Evolutionary conservation across 1,284 basidiomycete genomes (phyloP).

Genomic region (Cryptococcus jaspeensis): DNA sequence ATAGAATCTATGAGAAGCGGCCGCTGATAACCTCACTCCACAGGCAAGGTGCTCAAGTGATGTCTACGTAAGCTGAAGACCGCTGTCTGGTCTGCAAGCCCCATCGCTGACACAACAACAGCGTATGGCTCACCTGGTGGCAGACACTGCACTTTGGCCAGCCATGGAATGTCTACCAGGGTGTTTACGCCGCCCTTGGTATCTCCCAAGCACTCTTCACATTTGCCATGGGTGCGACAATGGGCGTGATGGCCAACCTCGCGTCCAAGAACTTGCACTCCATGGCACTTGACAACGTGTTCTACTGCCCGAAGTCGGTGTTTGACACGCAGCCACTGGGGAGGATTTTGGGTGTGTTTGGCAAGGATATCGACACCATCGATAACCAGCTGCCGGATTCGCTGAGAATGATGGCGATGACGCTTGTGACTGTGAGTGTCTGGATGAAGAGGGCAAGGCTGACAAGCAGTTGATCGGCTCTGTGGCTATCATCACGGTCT

Average conservation of each 20-base stretch:
- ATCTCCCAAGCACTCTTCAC: conserved; percentile 59
- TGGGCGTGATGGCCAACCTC: conserved; percentile 61
- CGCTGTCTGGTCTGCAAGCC: conserved; percentile 67
- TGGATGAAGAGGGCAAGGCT: conserved; percentile 2
- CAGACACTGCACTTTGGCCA: conserved; percentile 54
- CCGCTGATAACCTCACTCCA: background rate
- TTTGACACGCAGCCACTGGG: conserved; percentile 68
- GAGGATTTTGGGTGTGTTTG: conserved; percentile 64
- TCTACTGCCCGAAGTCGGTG: conserved; percentile 68
- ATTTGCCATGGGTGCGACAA: conserved; percentile 60
- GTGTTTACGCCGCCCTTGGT: conserved; percentile 66
- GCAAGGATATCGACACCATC: conserved; percentile 55
- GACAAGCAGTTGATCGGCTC: conserved; percentile 56
- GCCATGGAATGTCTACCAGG: conserved; percentile 62
- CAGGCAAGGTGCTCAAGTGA: conserved; percentile 59
- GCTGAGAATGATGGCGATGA: conserved; percentile 57
- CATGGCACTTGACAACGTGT: conserved; percentile 59
- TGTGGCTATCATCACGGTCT: conserved; percentile 64
- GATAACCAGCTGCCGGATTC: conserved; percentile 60
- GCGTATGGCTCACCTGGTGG: conserved; percentile 67
- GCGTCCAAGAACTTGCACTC: conserved; percentile 64
- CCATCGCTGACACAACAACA: conserved; percentile 58
- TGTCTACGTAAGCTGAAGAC: conserved; percentile 60
- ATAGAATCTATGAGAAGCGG: background rate
- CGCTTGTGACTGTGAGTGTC: conserved; percentile 30